Percentiles rank a stretch among this genome's conserved stretches.
Evolutionary conservation across 148 eudicot genomes (phyloP).

Genomic region (Talinum fruticosum): DNA sequence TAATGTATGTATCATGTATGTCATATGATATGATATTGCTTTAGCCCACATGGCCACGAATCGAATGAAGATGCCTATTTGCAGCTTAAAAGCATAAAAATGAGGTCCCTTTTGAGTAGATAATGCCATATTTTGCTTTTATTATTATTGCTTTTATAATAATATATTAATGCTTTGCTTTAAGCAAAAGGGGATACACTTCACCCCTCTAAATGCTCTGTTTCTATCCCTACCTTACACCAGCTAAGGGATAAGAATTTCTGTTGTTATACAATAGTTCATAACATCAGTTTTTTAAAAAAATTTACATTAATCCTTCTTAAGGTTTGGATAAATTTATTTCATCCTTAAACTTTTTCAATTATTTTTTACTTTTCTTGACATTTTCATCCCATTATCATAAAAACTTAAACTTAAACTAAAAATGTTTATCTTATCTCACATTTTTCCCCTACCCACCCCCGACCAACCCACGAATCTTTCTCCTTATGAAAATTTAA

Average conservation of each 20-base stretch:
- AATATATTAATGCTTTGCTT: constrained; percentile 56
- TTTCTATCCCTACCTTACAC: constrained; percentile 5
- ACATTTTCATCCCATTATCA: no score
- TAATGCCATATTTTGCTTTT: constrained; percentile 70
- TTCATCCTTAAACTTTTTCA: no score
- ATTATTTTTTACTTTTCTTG: no score
- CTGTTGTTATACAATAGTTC: no score
- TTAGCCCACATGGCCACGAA: constrained; percentile 1
- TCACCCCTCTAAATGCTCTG: constrained; percentile 9
- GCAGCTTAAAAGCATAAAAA: constrained; percentile 35
- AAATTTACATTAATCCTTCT: no score
- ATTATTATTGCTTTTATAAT: constrained; percentile 28
- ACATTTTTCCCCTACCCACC: no score
- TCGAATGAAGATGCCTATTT: neutral
- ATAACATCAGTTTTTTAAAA: no score
- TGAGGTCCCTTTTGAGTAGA: constrained; percentile 62
- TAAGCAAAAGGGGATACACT: constrained; percentile 31
- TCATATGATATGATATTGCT: neutral
- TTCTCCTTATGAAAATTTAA: no score
- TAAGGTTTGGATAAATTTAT: no score
- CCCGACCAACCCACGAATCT: no score
- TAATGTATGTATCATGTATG: neutral
- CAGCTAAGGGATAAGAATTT: neutral
- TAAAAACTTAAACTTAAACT: no score
- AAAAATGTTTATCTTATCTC: no score